Conservation (phyloP, 2,329 filamentous ascomycete species). For the Colletotrichum sp. region DNA sequence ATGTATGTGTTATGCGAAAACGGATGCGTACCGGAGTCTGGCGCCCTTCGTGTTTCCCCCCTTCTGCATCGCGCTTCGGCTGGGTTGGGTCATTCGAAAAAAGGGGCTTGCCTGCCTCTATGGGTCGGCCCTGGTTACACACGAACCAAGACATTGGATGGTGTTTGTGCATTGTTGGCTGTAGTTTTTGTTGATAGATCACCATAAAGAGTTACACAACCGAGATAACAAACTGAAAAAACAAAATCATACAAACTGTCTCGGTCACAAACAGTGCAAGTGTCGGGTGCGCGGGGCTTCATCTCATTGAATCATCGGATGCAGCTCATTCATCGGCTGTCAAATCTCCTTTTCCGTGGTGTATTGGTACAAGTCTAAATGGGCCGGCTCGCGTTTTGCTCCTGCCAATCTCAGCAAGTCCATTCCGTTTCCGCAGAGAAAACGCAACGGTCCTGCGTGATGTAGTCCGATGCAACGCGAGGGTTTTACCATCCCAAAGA, state of each 20-base stretch:
- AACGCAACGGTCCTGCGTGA: neutral
- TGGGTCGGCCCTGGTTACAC: neutral
- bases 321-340: constrained; percentile 15
- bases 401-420: neutral
- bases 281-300: neutral
- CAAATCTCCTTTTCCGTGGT: constrained; percentile 12
- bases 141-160: neutral
- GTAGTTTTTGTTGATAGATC: constrained; percentile 12
- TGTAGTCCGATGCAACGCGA: neutral
- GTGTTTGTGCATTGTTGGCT: neutral
- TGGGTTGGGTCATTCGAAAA: neutral
- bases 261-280: neutral
- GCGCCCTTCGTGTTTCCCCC: constrained; percentile 11
- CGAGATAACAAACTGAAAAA: neutral
- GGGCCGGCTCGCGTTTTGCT: constrained; percentile 6
- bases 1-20: neutral
- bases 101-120: neutral
- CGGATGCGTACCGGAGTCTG: constrained; percentile 15
- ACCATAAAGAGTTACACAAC: constrained; percentile 14
- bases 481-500: neutral
- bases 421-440: neutral
- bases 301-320: neutral
- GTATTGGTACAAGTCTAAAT: constrained; percentile 21
- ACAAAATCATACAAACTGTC: neutral
- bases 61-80: neutral